Base-by-base conservation (phyloP, 2,329 filamentous ascomycete species). In the Harringtonia aguacate region DNA sequence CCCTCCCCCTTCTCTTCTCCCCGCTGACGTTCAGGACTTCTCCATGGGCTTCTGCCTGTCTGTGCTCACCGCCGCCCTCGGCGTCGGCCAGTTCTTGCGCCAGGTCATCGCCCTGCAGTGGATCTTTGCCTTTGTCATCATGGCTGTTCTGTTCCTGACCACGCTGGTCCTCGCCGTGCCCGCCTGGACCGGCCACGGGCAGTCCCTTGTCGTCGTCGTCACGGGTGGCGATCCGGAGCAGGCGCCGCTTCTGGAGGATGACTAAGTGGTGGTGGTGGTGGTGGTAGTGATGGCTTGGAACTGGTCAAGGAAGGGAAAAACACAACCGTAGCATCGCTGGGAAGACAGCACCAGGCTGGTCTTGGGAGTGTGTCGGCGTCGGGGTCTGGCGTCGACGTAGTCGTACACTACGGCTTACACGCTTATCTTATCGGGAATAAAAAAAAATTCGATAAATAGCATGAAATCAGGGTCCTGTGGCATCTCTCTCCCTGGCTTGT, bases 51-150 rank as follows among this genome's bases (percentile, higher is more conserved):
- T 92, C 59, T 79, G 77, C 43, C 71, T 95, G 54, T 84, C 79
- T 53, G 72, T 88, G 36, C 67, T 94, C 38, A 67, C 78, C 2
- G 79, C 86, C 6, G 77, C 86, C 17, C 77, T 94, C 35, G 86
- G 85, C 13, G 77, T 92, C 15, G 75, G 78, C 14, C 88, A 95
- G 61, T 80, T 94, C 65, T 67, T 79, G 41, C 72, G 74, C 55
- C 79, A 87, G 59, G 62, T 81, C 47, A 70, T 94, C 52, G 84
- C 86, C 8, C 70, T 94, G 51, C 88, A 95, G 66, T 94, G 87
- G 87, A 90, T 94, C 63, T 94, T 94, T 60, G 84, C 87, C 29
- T 92, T 94, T 57, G 70, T 79, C 49, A 87, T 94, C 59, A 88
- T 90, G 72, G 76, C 71, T 1, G 59, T 85, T 22, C 74, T 94